phyloP scores from a whole-genome alignment of 139 green algal genomes.

The Gonium pectorale region DNA sequence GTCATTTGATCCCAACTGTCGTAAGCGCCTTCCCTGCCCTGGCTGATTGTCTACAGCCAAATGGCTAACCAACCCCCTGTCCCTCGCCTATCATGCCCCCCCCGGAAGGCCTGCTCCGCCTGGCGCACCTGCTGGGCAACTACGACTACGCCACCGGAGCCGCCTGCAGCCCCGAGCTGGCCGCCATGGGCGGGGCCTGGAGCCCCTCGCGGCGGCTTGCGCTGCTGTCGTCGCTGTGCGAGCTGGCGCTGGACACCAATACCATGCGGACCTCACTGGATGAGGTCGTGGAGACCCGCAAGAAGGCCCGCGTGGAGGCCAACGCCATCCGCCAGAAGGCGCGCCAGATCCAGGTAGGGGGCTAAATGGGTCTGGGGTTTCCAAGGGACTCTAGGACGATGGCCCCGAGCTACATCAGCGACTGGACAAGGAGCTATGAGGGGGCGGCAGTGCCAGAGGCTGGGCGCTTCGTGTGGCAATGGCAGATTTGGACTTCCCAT shows the following conservation, averaged over 20 bases:
- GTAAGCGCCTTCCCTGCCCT: too few relatives aligned
- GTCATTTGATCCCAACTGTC: too few relatives aligned
- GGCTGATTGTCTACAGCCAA: too few relatives aligned
- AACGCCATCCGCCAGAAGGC: constrained; percentile 14
- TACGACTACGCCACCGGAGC: constrained; percentile 33
- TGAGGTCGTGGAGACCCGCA: constrained; percentile 49
- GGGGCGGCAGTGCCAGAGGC: too few relatives aligned
- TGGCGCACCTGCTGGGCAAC: constrained; percentile 43
- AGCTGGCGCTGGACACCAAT: constrained; percentile 27
- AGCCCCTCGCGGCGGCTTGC: constrained; percentile 41
- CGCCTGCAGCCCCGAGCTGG: neutral
- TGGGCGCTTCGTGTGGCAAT: too few relatives aligned
- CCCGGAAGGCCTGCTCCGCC: constrained; percentile 45
- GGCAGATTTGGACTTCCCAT: too few relatives aligned
- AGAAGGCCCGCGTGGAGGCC: constrained; percentile 44
- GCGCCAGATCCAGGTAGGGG: neutral
- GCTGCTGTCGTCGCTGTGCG: constrained; percentile 59
- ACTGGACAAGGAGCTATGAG: too few relatives aligned
- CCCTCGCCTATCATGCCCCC: too few relatives aligned
- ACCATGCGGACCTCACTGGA: constrained; percentile 16
- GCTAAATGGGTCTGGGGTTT: neutral
- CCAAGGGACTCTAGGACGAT: neutral
- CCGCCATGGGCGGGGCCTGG: constrained; percentile 37
- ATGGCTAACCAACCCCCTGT: too few relatives aligned
- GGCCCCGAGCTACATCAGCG: too few relatives aligned